Base-by-base conservation (phyloP, 306 rosid genomes). In the Vachellia pachyceras region DNA sequence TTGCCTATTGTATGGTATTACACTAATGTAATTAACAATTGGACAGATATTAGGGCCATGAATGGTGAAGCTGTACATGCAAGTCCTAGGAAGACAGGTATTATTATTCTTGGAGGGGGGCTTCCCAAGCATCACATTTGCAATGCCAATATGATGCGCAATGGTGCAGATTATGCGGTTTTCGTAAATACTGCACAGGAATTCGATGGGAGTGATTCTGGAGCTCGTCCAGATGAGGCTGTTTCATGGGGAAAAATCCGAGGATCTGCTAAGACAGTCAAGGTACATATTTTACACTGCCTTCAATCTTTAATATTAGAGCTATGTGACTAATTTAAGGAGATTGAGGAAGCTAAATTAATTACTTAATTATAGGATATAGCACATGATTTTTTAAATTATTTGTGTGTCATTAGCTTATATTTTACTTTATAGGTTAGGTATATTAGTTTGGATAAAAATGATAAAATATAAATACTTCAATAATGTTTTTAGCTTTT, bases 61-160 rank as follows among this genome's bases (percentile, higher is more conserved):
- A 95, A 93, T 80, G 90, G 96, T 71, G 98, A 95, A 87, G 99
- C 99, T 41, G 96, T 93, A 29, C 97, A 90, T 80, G 94, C 97
- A 55, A 86, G 44, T 82, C 93, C 95, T 36, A 90, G 98, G 84
- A 95, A 93, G 89, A 95, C 99, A 12, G 98, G 98, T 82, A 91
- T 95, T 90, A 86, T 93, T 29, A 81, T 93, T 82, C 94, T 95
- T 12, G 99, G 98, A 65, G 99, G 99, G 23, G 98, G 98, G 13
- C 87, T 95, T 71, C 99, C 99, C 7, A 95, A 95, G 80, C 99
- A 95, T 86, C 99, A 95, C 89, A 93, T 93, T 82, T 95, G 97
- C 93, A 95, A 95, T 77, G 99, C 99, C 90, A 95, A 95, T 83
- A 95, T 95, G 99, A 90, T 93, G 93, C 98, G 97, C 37, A 95